Conservation (phyloP, 2,329 filamentous ascomycete species). For the Davidsoniella australis region DNA sequence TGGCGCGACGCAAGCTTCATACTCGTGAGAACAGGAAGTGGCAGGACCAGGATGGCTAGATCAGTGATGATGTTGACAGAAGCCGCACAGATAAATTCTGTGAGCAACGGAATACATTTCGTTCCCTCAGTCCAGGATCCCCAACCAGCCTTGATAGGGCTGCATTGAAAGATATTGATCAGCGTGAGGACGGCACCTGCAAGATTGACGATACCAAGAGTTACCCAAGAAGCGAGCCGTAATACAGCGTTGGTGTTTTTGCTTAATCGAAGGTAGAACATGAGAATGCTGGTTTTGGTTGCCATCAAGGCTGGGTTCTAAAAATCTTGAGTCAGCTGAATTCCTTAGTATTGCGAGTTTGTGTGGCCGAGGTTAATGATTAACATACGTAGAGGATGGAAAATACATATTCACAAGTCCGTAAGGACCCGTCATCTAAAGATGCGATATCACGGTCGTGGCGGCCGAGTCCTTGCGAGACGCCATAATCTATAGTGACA, state of each 20-base stretch:
- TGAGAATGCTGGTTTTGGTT: constrained; percentile 79
- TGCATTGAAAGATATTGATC: constrained; percentile 76
- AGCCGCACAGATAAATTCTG: constrained; percentile 55
- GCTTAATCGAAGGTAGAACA: constrained; percentile 76
- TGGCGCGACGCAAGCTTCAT: constrained; percentile 75
- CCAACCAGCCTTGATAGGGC: constrained; percentile 56
- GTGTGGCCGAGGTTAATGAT: background rate
- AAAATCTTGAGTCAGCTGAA: background rate
- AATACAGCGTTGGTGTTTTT: constrained; percentile 62
- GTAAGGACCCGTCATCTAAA: constrained; percentile 33
- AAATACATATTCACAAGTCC: constrained; percentile 45
- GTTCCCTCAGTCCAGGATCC: constrained; percentile 20
- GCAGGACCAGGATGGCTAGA: constrained; percentile 69
- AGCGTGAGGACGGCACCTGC: constrained; percentile 67
- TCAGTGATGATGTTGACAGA: constrained; percentile 89
- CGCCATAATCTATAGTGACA: constrained; percentile 47
- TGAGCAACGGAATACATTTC: constrained; percentile 39
- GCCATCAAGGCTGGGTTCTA: constrained; percentile 85
- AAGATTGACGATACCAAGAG: constrained; percentile 59
- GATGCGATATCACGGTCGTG: constrained; percentile 43
- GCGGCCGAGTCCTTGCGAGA: constrained; percentile 47
- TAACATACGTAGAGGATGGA: constrained; percentile 41
- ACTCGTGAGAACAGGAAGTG: constrained; percentile 71
- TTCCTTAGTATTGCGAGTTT: background rate
- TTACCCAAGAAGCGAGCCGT: constrained; percentile 64